Evolutionary conservation across 495 filamentous ascomycete genomes (phyloP).

Genomic region (Penicillium macrosclerotiorum): DNA sequence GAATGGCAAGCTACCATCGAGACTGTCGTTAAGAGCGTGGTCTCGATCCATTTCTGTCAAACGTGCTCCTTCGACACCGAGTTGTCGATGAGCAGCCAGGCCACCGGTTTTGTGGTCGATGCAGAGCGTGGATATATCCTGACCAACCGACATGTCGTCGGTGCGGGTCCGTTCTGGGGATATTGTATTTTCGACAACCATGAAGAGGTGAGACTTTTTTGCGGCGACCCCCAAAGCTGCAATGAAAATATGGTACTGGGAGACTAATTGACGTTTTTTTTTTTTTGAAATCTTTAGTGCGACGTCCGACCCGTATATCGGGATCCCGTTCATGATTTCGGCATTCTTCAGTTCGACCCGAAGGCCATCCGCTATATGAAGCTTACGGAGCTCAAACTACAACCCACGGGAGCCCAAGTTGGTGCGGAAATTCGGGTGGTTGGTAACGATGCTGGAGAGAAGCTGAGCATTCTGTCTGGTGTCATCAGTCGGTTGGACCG

Average conservation of each 20-base stretch:
- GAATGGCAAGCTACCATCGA: conserved; percentile 98
- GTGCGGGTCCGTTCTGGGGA: conserved; percentile 94
- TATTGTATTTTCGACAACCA: conserved; percentile 99
- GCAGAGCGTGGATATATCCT: conserved; percentile 89
- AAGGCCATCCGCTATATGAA: conserved; percentile 96
- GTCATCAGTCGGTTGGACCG: conserved; percentile 94
- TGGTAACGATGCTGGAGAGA: conserved; percentile 97
- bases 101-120: conserved; percentile 97
- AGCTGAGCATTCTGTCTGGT: conserved; percentile 95
- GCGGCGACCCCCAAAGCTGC: neutral
- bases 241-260: neutral
- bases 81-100: conserved; percentile 86
- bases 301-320: conserved; percentile 98
- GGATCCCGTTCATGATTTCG: conserved; percentile 98
- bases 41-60: conserved; percentile 98
- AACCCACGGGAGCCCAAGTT: conserved; percentile 86
- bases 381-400: conserved; percentile 71
- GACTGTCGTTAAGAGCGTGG: conserved; percentile 85
- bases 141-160: conserved; percentile 93
- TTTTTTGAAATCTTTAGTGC: conserved; percentile 52
- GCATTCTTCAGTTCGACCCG: conserved; percentile 92
- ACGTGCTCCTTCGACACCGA: conserved; percentile 98
- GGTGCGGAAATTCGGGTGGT: conserved; percentile 94
- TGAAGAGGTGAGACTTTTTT: conserved; percentile 60
- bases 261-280: neutral